Conservation (phyloP, 192 early-diverging fungal genomes). For the Gaertneriomyces sp. region DNA sequence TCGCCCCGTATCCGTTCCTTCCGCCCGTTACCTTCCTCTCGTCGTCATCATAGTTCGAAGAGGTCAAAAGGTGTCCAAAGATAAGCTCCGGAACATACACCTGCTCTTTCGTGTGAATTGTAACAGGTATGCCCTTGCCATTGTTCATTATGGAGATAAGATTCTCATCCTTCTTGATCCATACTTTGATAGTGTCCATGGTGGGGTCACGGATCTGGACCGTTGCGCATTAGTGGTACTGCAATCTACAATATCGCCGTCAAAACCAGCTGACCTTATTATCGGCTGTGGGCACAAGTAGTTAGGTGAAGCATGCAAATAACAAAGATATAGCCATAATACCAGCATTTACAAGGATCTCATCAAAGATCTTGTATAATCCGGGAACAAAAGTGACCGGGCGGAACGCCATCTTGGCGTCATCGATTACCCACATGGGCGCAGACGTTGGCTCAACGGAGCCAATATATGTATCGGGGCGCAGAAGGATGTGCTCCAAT, state of each 20-base stretch:
- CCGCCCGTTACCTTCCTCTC: conserved; percentile 95
- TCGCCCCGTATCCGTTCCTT: conserved; percentile 81
- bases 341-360: conserved; percentile 89
- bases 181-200: conserved; percentile 85
- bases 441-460: conserved; percentile 73
- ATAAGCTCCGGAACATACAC: conserved; percentile 96
- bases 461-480: conserved; percentile 98
- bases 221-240: conserved; percentile 38
- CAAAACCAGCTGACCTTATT: conserved; percentile 63
- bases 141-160: conserved; percentile 88
- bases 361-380: conserved; percentile 97
- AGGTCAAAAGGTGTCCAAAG: conserved; percentile 94
- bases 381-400: conserved; percentile 74
- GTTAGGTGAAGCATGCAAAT: not conserved
- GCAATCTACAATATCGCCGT: not conserved
- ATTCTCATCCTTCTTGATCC: conserved; percentile 72
- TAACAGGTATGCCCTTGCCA: conserved; percentile 87
- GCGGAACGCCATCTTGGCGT: conserved; percentile 57
- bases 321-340: not conserved
- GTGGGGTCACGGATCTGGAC: conserved; percentile 72
- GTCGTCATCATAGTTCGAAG: conserved; percentile 94
- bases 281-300: conserved; percentile 53
- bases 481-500: conserved; percentile 89
- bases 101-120: conserved; percentile 82
- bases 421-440: conserved; percentile 84